Evolutionary conservation across 441 rosid genomes (phyloP).

Genomic region (Gossypium schwendimanii): DNA sequence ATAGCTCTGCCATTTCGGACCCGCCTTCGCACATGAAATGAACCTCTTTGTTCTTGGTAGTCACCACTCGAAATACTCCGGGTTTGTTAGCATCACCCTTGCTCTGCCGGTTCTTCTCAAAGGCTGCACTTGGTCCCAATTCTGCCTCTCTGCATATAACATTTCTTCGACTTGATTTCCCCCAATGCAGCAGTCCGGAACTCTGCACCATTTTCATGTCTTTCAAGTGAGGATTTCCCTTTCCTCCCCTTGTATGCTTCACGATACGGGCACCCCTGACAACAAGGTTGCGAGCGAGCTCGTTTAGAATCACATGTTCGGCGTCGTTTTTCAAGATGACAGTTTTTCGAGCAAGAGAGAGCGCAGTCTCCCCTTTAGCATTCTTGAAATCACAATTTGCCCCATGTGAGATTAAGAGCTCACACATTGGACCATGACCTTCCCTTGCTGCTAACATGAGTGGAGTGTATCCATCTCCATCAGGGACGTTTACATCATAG

Average conservation of each 20-base stretch:
- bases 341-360: conserved; percentile 41
- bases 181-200: conserved; percentile 67
- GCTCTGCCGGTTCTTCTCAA: conserved; percentile 38
- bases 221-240: conserved; percentile 61
- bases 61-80: conserved; percentile 67
- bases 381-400: conserved; percentile 56
- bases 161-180: conserved; percentile 58
- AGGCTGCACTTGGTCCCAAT: conserved; percentile 51
- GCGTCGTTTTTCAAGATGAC: conserved; percentile 28
- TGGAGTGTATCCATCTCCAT: conserved; percentile 77
- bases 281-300: conserved; percentile 60
- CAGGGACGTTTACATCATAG: conserved; percentile 64
- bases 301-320: conserved; percentile 52
- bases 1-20: conserved; percentile 62
- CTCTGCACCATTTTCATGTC: conserved; percentile 44
- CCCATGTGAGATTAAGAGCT: conserved; percentile 54
- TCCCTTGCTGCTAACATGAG: conserved; percentile 89
- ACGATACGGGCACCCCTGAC: conserved; percentile 40
- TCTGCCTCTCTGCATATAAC: conserved; percentile 62
- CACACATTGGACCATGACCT: conserved; percentile 57
- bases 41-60: conserved; percentile 62
- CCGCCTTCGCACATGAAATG: conserved; percentile 82
- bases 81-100: conserved; percentile 37
- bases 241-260: conserved; percentile 86
- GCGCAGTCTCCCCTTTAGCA: conserved; percentile 59